Conservation (phyloP, 805 yeast genomes). For the Saccharomycopsis synnaedendra region DNA sequence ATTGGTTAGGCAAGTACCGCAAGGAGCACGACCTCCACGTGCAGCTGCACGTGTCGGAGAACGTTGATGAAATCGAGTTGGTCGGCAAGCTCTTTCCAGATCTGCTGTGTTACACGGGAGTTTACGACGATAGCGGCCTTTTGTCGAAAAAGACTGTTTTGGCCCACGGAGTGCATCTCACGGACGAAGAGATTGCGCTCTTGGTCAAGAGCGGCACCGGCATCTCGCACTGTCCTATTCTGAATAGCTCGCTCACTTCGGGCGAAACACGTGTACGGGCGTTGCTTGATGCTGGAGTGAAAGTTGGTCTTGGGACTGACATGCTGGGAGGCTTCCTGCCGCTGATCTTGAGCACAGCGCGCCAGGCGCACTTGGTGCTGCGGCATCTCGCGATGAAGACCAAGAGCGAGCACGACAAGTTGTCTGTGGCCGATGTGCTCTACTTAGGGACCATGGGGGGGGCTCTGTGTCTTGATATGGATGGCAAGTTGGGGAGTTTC, state of each 20-base stretch:
- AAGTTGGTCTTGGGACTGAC: constrained; percentile 76
- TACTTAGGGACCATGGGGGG: constrained; percentile 87
- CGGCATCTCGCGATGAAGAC: constrained; percentile 56
- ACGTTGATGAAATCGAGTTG: constrained; percentile 60
- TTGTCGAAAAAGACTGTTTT: constrained; percentile 58
- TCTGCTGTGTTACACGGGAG: constrained; percentile 56
- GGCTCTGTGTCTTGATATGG: constrained; percentile 60
- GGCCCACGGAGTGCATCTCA: constrained; percentile 82
- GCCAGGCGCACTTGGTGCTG: constrained; percentile 63
- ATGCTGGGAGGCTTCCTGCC: constrained; percentile 69
- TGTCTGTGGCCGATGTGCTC: constrained; percentile 60
- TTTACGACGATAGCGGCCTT: constrained; percentile 55
- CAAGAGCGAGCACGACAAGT: constrained; percentile 32
- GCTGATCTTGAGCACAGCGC: constrained; percentile 51
- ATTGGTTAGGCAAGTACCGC: constrained; percentile 51
- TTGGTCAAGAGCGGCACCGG: constrained; percentile 51
- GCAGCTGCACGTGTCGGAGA: constrained; percentile 91
- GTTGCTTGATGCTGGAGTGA: constrained; percentile 51
- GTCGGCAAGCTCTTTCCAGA: constrained; percentile 67
- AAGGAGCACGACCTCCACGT: constrained; percentile 42
- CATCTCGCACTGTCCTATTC: constrained; percentile 86
- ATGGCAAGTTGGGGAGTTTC: constrained; percentile 54
- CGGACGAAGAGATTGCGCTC: constrained; percentile 49
- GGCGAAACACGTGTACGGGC: constrained; percentile 82
- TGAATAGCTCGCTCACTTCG: constrained; percentile 77